Evolutionary conservation across 1,139 yeast genomes (phyloP), one percentile per base, ranked within the genome.

Genomic region (Meyerozyma carpophila): DNA sequence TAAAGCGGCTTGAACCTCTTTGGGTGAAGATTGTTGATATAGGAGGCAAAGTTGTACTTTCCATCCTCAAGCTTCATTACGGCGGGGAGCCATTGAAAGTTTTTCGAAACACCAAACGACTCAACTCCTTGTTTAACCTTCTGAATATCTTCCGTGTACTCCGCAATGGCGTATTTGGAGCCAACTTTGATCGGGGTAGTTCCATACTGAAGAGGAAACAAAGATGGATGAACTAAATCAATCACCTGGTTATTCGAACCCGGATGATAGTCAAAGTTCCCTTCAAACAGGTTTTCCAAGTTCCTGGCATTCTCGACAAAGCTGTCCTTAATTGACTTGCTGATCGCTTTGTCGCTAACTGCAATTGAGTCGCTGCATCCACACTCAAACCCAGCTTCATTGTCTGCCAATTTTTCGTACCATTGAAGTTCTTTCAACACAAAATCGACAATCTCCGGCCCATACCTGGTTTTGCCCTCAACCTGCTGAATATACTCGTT

Each of bases 211-310:
- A 70, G 50, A 0, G 73, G 73, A 44, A 61, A 70, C 41, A 71
- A 55, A 14, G 75, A 70, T 8, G 77, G 77, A 48, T 72, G 75
- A 5, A 71, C 72, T 31, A 71, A 55, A 50, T 71, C 75, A 26
- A 69, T 52, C 1, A 72, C 75, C 43, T 61, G 61, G 13, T 66
- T 53, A 37, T 62, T 49, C 0, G 71, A 59, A 5, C 62, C 61
- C 3, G 73, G 75, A 47, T 69, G 76, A 53, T 65, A 69, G 49
- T 71, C 75, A 27, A 53, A 44, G 14, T 52, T 48, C 20, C 43
- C 49, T 2, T 49, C 50, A 40, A 54, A 53, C 32, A 50, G 49
- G 1, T 37, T 43, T 5, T 42, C 49, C 41, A 62, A 54, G 14
- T 46, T 45, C 2, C 29, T 39, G 8, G 51, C 48, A 14, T 51